A percentile compares a stretch with the other conserved stretches of the same genome.
These are phyloP conservation scores for Primulina huaijiensis DNA, from an alignment of 257 asterid species.

Conservation along the genomic window DNA sequence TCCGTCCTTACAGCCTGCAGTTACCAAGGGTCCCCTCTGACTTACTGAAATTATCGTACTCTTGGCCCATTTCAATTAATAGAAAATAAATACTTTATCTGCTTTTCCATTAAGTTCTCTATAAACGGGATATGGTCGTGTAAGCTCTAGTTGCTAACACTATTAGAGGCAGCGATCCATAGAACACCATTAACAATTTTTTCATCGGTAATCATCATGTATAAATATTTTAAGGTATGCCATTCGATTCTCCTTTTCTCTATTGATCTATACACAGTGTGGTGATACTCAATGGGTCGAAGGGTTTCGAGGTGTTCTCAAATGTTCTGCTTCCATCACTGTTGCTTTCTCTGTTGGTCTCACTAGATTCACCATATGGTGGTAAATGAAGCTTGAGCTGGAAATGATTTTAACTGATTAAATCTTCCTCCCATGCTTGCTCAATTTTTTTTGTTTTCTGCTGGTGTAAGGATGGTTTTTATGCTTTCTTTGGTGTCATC, in stretches of 20 bases:
- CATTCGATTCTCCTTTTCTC: conserved; percentile 9
- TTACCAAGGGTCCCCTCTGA: background rate
- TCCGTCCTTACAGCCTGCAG: background rate
- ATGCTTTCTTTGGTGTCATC: background rate
- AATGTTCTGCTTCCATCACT: background rate
- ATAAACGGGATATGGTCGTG: background rate
- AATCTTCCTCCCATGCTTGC: background rate
- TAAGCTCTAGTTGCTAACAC: background rate
- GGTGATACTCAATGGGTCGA: background rate
- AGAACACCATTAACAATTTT: background rate
- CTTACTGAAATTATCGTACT: background rate
- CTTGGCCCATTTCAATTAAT: background rate
- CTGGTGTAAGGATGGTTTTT: background rate
- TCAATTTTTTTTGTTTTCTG: background rate
- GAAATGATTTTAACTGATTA: conserved; percentile 18
- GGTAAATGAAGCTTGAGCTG: conserved; percentile 8
- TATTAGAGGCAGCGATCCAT: background rate
- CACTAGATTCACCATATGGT: background rate
- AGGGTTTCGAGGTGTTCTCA: background rate
- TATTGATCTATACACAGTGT: background rate
- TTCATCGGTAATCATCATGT: background rate
- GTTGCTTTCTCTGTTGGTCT: background rate
- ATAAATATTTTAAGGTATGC: conserved; percentile 1
- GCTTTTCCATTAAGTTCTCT: background rate
- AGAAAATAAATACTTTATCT: background rate